phyloP scores from a whole-genome alignment of 176 grass and related monocot genomes.

The Lolium multiflorum region DNA sequence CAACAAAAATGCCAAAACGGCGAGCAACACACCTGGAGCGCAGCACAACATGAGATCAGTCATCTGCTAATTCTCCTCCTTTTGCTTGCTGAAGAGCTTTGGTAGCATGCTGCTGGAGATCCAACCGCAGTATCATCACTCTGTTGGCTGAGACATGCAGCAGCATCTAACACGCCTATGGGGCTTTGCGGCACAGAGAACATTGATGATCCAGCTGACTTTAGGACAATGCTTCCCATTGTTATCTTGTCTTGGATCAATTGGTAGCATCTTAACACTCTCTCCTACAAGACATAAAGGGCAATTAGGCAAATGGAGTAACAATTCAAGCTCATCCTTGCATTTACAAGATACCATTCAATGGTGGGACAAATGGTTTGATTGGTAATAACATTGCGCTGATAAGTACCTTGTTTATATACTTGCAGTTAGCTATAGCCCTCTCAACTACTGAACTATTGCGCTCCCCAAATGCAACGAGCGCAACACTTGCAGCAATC shows the following conservation, averaged over 20 bases:
- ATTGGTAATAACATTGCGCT: slow-evolving; percentile 1
- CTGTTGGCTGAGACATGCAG: slow-evolving; percentile 77
- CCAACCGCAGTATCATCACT: slow-evolving; percentile 71
- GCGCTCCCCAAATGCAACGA: slow-evolving; percentile 62
- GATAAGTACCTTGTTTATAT: slow-evolving; percentile 69
- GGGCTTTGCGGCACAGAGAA: slow-evolving; percentile 79
- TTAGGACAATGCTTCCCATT: slow-evolving; percentile 52
- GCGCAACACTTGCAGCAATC: slow-evolving; percentile 76
- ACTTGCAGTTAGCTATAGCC: slow-evolving; percentile 60
- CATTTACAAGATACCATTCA: slow-evolving; percentile 14
- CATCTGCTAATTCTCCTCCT: slow-evolving; percentile 82
- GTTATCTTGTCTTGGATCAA: slow-evolving; percentile 76
- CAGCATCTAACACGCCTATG: slow-evolving; percentile 81
- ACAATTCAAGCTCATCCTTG: slow-evolving; percentile 24
- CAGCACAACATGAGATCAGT: slow-evolving; percentile 29
- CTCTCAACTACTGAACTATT: slow-evolving; percentile 63
- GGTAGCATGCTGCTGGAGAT: slow-evolving; percentile 61
- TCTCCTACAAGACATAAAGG: slow-evolving; percentile 58
- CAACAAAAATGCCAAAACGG: slow-evolving; percentile 54
- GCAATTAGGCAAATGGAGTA: slow-evolving; percentile 14
- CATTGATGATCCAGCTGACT: slow-evolving; percentile 53
- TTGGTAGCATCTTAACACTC: slow-evolving; percentile 73
- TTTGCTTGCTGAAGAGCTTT: slow-evolving; percentile 69
- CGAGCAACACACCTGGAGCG: slow-evolving; percentile 52
- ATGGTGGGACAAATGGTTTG: background rate